Percentiles rank a stretch among this genome's conserved stretches.
phyloP scores from a whole-genome alignment of 106 monocot species.

The Gastrodia elata region DNA sequence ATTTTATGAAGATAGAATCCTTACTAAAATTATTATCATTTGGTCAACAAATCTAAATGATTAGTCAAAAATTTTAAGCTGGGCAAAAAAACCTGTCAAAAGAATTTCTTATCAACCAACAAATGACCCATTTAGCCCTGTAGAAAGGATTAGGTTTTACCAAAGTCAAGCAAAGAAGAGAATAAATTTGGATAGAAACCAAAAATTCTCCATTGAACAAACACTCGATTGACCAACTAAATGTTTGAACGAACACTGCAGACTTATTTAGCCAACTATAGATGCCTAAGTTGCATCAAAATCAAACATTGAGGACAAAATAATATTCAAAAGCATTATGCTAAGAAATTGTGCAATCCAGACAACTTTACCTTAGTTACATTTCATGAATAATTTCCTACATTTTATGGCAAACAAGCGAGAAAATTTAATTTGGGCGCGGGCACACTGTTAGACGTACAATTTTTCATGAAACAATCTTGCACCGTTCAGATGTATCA shows the following conservation, averaged over 20 bases:
- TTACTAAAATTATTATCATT: not conserved
- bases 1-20: not conserved
- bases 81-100: not conserved
- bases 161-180: not conserved
- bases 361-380: not conserved
- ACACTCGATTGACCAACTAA: too few species aligned
- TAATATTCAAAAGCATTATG: too few species aligned
- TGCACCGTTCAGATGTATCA: too few species aligned
- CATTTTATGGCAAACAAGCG: not conserved
- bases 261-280: too few species aligned
- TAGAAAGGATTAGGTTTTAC: not conserved
- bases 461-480: too few species aligned
- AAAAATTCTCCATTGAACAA: too few species aligned
- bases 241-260: too few species aligned
- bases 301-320: too few species aligned
- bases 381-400: not conserved
- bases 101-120: not conserved
- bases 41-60: not conserved
- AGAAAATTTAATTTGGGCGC: not conserved
- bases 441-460: too few species aligned
- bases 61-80: not conserved
- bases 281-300: not conserved
- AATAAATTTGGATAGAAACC: too few species aligned
- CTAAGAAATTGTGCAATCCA: not conserved
- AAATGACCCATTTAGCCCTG: not conserved